Evolutionary conservation across 768 basidiomycete genomes (phyloP).

Genomic region (Kwoniella shandongensis): DNA sequence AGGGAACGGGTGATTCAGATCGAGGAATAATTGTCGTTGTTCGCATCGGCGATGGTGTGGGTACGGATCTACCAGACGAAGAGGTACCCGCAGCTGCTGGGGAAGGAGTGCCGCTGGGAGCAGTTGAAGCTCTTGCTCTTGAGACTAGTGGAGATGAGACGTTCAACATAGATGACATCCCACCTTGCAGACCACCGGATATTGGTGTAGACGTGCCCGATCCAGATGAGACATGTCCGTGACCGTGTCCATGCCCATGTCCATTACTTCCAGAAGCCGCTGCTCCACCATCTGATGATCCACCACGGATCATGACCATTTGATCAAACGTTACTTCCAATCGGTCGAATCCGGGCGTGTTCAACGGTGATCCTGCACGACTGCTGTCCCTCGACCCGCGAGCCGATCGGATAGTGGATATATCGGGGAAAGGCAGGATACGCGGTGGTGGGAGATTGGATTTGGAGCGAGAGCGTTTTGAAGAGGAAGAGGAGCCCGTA

Average conservation of each 20-base stretch:
- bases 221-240: slow-evolving; percentile 1
- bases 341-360: slow-evolving; percentile 13
- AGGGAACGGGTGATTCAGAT: background rate
- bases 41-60: background rate
- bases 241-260: background rate
- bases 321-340: slow-evolving; percentile 16
- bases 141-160: slow-evolving; percentile 14
- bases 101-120: background rate
- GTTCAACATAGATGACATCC: background rate
- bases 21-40: background rate
- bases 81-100: background rate
- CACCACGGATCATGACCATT: slow-evolving; percentile 13
- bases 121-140: background rate
- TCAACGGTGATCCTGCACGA: slow-evolving; percentile 19
- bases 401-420: slow-evolving; percentile 25
- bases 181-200: too few relatives aligned
- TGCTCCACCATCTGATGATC: slow-evolving; percentile 6
- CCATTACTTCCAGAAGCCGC: background rate
- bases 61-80: background rate
- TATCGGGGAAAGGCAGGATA: slow-evolving; percentile 44
- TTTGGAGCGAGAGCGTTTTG: slow-evolving; percentile 18
- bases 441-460: slow-evolving; percentile 30
- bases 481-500: slow-evolving; percentile 2
- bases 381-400: slow-evolving; percentile 17
- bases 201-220: background rate